Base-by-base conservation (phyloP, 2,329 filamentous ascomycete species). In the Chrysoporthe austroafricana region DNA sequence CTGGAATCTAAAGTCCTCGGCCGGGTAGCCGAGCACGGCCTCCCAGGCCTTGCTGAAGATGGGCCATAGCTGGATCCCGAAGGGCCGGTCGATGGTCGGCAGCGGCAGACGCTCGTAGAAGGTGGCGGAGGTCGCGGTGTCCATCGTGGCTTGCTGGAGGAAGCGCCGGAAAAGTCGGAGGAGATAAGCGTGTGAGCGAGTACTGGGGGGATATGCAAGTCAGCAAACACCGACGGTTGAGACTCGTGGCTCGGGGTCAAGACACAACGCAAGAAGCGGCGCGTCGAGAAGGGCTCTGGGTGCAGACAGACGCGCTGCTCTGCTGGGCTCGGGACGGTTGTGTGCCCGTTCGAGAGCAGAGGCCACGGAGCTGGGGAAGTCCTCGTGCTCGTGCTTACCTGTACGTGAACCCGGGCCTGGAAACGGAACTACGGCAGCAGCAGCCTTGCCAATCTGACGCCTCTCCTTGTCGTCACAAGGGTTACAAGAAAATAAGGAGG, bases 61-160 rank as follows among this genome's bases (percentile, higher is more conserved):
- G 74, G 95, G 93, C 96, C 96, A 98, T 80, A 97, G 83, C 71
- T 92, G 86, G 73, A 98, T 84, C 79, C 95, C 96, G 76, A 98
- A 98, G 44, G 95, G 95, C 72, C 92, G 89, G 79, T 97, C 94
- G 80, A 98, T 85, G 70, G 93, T 93, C 66, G 95, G 95, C 73
- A 89, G 78, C 77, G 92, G 85, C 70, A 89, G 75, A 74, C 85
- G 80, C 76, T 86, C 83, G 80, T 80, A 84, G 72, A 86, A 82
- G 71, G 81, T 79, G 69, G 82, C 77, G 66, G 82, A 68, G 48
- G 71, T 62, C 63, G 70, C 67, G 68, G 70, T 72, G 69, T 74
- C 72, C 75, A 77, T 76, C 67, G 64, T 74, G 66, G 34, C 52
- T 63, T 66, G 46, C 57, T 42, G 42, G 36, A 16, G 44, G 59